These are phyloP conservation scores for Drechmeria coniospora DNA, from an alignment of 2,329 filamentous ascomycete genomes.

Conservation along the genomic window DNA sequence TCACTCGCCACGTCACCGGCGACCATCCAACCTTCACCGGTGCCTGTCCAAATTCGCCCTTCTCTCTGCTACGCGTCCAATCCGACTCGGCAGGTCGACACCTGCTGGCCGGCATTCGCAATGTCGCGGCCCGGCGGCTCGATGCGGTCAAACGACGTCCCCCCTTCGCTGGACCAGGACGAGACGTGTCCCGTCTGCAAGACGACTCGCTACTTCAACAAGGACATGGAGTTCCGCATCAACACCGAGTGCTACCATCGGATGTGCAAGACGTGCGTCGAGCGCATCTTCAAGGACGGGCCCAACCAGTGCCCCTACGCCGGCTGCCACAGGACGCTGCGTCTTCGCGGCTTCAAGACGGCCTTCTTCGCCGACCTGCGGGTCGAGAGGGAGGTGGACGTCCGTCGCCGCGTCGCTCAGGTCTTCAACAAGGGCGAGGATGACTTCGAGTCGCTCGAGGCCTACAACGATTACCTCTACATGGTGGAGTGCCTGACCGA, in stretches of 20 bases:
- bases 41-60: too few species aligned
- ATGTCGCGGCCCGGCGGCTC: constrained; percentile 17
- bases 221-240: constrained; percentile 85
- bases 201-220: constrained; percentile 87
- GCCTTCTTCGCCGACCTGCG: constrained; percentile 82
- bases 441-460: constrained; percentile 72
- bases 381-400: constrained; percentile 88
- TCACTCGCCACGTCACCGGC: too few species aligned
- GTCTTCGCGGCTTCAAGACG: constrained; percentile 67
- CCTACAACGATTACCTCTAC: constrained; percentile 91
- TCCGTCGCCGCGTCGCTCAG: constrained; percentile 59
- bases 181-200: constrained; percentile 97
- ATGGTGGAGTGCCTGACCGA: constrained; percentile 81
- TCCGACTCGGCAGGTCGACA: too few species aligned
- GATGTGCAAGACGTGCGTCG: constrained; percentile 94
- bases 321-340: constrained; percentile 72
- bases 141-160: constrained; percentile 12
- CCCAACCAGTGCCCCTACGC: constrained; percentile 87
- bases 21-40: too few species aligned
- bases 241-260: constrained; percentile 98
- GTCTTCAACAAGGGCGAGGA: constrained; percentile 83
- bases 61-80: too few species aligned
- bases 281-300: constrained; percentile 82
- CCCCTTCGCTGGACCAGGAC: constrained; percentile 15
- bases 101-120: neutral